Evolutionary conservation across 2,329 filamentous ascomycete species (phyloP), one percentile per base, ranked within the genome.

Genomic region (Fusarium praegraminearum): DNA sequence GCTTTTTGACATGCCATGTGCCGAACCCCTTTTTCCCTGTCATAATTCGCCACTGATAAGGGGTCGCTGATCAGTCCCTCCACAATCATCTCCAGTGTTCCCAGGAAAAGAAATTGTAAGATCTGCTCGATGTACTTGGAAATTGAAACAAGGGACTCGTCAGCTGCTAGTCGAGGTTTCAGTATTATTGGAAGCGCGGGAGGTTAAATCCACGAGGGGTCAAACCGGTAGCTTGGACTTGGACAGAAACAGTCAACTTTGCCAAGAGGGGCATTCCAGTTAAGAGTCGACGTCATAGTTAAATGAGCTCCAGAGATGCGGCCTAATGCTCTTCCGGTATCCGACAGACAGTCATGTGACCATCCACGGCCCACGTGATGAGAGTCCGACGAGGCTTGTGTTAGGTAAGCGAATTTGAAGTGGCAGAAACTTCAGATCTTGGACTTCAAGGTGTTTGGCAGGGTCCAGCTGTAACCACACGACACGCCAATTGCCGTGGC

Each of bases 121-220:
- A 73, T 73, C 67, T 59, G 24, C 52, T 54, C 54, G 30, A 59
- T 47, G 44, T 44, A 56, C 57, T 60, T 68, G 53, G 24, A 56
- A 35, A 70, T 64, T 70, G 72, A 75, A 75, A 75, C 73, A 74
- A 58, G 67, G 67, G 61, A 59, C 67, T 75, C 69, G 73, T 75
- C 73, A 75, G 67, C 71, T 43, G 47, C 28, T 30, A 30, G 28
- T 30, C 28, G 26, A 47, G 33, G 67, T 70, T 61, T 61, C 69
- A 66, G 43, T 62, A 32, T 57, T 53, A 62, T 50, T 46, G 45
- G 57, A 51, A 58, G 47, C 46, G 49, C 49, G 49, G 62, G 36
- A 70, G 56, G 33, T 54, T 60, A 54, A 64, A 59, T 58, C 63
- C 66, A 62, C 56, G 68, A 70, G 70, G 69, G 68, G 67, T 57